Percentiles rank a stretch among this genome's conserved stretches.
Conservation (phyloP, 495 filamentous ascomycete genomes). For the Penicillium canescens region DNA sequence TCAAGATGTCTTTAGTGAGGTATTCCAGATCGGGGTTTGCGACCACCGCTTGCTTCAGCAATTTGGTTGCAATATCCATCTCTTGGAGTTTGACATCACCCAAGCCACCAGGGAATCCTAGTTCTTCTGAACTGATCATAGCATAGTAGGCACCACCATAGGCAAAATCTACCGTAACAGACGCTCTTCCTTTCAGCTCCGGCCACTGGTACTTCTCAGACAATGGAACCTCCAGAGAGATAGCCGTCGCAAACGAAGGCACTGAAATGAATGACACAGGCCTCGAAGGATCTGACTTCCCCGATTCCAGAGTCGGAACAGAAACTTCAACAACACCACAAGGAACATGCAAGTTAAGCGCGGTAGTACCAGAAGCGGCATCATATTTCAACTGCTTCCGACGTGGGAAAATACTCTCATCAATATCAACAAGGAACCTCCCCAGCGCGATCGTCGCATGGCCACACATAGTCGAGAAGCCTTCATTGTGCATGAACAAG, state of each 20-base stretch:
- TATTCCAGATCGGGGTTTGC: slow-evolving; percentile 6
- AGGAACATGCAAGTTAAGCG: slow-evolving; percentile 16
- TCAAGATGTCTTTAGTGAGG: slow-evolving; percentile 8
- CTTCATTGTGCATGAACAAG: slow-evolving; percentile 61
- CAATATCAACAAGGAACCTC: slow-evolving; percentile 24
- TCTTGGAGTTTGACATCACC: slow-evolving; percentile 10
- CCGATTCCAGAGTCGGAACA: slow-evolving; percentile 14
- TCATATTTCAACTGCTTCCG: slow-evolving; percentile 9
- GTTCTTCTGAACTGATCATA: slow-evolving; percentile 12
- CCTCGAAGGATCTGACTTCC: slow-evolving; percentile 18
- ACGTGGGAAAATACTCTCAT: slow-evolving; percentile 14
- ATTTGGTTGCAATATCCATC: slow-evolving; percentile 18
- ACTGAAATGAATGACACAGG: slow-evolving; percentile 24
- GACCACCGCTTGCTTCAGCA: slow-evolving; percentile 15
- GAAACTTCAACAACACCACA: slow-evolving; percentile 17
- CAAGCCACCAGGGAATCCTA: slow-evolving; percentile 12
- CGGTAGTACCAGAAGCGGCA: neutral
- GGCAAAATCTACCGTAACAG: slow-evolving; percentile 12
- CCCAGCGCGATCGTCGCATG: slow-evolving; percentile 41
- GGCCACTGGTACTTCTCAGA: slow-evolving; percentile 15
- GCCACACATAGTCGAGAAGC: slow-evolving; percentile 77
- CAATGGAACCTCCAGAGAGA: slow-evolving; percentile 12
- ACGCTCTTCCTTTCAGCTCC: slow-evolving; percentile 5
- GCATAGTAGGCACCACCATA: slow-evolving; percentile 19
- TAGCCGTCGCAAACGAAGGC: slow-evolving; percentile 18